These are phyloP conservation scores for Thielaviopsis ethacetica DNA, from an alignment of 2,329 filamentous ascomycete species.

Conservation along the genomic window DNA sequence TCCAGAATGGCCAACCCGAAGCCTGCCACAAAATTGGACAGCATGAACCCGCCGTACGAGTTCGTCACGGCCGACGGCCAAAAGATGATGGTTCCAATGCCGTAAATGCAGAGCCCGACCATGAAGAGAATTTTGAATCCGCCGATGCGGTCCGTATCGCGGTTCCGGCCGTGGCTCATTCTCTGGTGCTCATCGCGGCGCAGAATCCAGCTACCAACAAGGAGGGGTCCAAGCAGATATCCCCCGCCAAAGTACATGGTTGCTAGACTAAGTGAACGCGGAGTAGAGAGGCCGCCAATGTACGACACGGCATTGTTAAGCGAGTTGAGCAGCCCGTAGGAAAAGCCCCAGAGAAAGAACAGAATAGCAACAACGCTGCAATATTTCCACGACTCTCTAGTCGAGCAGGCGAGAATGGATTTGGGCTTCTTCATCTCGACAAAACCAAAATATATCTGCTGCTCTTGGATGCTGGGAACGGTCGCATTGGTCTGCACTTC, in stretches of 20 bases:
- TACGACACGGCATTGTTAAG: conserved; percentile 56
- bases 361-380: conserved; percentile 61
- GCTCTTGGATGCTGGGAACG: conserved; percentile 21
- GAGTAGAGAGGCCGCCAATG: conserved; percentile 42
- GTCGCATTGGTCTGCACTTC: conserved; percentile 21
- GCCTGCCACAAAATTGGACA: conserved; percentile 57
- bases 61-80: conserved; percentile 64
- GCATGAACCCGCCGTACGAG: conserved; percentile 64
- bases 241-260: conserved; percentile 54
- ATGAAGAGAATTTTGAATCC: conserved; percentile 75
- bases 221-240: conserved; percentile 53
- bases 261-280: conserved; percentile 51
- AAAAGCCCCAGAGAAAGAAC: conserved; percentile 82
- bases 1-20: conserved; percentile 64
- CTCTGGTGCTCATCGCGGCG: conserved; percentile 47
- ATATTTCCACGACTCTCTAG: conserved; percentile 51
- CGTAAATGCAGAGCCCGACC: conserved; percentile 57
- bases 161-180: conserved; percentile 21
- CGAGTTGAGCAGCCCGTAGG: conserved; percentile 71
- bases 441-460: conserved; percentile 55
- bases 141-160: conserved; percentile 28
- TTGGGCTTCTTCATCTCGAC: conserved; percentile 55
- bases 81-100: conserved; percentile 65
- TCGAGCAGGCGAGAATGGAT: conserved; percentile 50
- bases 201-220: conserved; percentile 54